Evolutionary conservation across 495 filamentous ascomycete genomes (phyloP), one percentile per base, ranked within the genome.

Genomic region (Niebla homalea): DNA sequence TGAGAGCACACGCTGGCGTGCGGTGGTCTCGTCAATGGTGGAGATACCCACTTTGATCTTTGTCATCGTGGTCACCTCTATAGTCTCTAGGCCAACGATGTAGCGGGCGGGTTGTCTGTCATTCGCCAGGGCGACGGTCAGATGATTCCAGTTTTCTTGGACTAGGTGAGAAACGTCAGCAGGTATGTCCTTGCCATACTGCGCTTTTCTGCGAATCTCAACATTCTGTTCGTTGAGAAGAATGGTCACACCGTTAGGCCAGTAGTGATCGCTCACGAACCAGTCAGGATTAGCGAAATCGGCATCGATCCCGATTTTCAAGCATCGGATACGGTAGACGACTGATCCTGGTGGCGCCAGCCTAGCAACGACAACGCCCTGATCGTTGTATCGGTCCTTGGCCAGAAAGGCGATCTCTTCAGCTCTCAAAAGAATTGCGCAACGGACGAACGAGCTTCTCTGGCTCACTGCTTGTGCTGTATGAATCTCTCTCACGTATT

Each of bases 181-280:
- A 0, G 90, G 76, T 3, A 87, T 57, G 52, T 93, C 84, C 58
- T 85, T 89, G 0, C 78, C 78, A 59, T 85, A 77, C 39, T 86
- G 79, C 1, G 70, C 52, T 51, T 84, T 84, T 19, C 81, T 71
- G 38, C 80, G 74, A 10, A 79, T 56, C 19, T 77, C 72, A 4
- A 89, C 51, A n/a, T 70, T 59, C 1, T 57, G 55, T 0, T 60
- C 63, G 60, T 95, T 94, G 45, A 93, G 60, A n/a, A 71, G 66
- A 36, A 92, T 64, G 53, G 80, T 86, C 5, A 87, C 70, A 44
- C 77, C 70, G 37, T 73, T 67, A 12, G 89, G 89, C 89, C 89
- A 95, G 36, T 58, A 55, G 19, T 75, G 80, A 32, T 85, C 78
- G 18, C 66, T 52, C 11, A 70, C 70, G 16, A 72, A 65, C 87